Evolutionary conservation across 2,329 filamentous ascomycete species (phyloP), one percentile per base, ranked within the genome.

Genomic region (Pseudohalonectria lignicola): DNA sequence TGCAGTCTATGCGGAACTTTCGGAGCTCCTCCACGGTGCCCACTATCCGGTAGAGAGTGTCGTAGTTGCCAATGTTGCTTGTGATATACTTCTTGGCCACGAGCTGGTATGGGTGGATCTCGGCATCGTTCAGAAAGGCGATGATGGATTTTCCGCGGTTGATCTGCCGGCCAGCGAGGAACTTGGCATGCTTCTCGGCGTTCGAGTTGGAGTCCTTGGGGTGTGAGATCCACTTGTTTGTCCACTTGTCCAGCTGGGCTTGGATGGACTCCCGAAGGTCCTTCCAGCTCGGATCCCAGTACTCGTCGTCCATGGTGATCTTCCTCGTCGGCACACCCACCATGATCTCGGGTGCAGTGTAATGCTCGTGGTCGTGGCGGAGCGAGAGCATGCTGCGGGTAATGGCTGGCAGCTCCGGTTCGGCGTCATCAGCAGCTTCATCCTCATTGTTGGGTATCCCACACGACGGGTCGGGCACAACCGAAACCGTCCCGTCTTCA

Each of bases 71-170:
- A n/a, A 66, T 53, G 4, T 52, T 53, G 32, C 58, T 57, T 12
- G 57, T 64, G 39, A 74, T 66, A 47, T 63, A 71, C 16, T 61
- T 57, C 51, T 76, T 76, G 23, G 54, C 61, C 3, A 76, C 58
- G 9, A 76, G 62, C 49, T 77, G 73, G 41, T 70, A 75, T 0
- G 73, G 73, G 44, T 70, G 69, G 41, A 76, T 66, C 3, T 64
- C 57, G n/a, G 64, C 67, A 1, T 8, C 31, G 18, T 19, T 19
- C 5, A 76, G 53, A 39, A 73, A 76, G 32, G 68, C 61, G 25
- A 76, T 56, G n/a, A 74, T 67, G 17, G 60, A 54, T 10, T 62
- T 56, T 16, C 73, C 73, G 4, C 72, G 64, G 43, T 76, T 76
- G 35, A 75, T 64, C 44, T 76, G 71, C 1, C 72, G 63, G 5